Percentiles rank a stretch among this genome's conserved stretches.
Conservation (phyloP, 208 protist genomes). For the Leishmania mexicana region DNA sequence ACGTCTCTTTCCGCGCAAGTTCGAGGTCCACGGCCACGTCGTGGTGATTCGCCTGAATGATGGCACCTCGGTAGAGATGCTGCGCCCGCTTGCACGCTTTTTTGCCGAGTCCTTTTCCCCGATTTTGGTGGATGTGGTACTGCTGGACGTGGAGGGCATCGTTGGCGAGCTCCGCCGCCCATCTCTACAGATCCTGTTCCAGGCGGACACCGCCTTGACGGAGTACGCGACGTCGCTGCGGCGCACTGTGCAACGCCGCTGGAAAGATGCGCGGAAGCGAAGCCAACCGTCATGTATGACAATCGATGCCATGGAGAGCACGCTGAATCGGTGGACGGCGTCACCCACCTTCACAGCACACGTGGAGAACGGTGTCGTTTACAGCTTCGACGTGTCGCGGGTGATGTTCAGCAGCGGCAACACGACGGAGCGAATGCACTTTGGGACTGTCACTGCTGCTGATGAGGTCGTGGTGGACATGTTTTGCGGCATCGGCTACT, state of each 20-base stretch:
- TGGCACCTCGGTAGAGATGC: constrained; percentile 38
- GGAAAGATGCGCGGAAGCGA: constrained; percentile 5
- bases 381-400: constrained; percentile 81
- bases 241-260: constrained; percentile 12
- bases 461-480: constrained; percentile 92
- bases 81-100: constrained; percentile 40
- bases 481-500: constrained; percentile 94
- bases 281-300: constrained; percentile 9
- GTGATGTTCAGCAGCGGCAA: constrained; percentile 95
- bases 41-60: constrained; percentile 79
- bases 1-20: constrained; percentile 69
- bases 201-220: constrained; percentile 6
- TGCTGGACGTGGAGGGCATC: constrained; percentile 75
- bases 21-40: constrained; percentile 83
- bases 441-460: constrained; percentile 54
- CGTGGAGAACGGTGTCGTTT: constrained; percentile 90
- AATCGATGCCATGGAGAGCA: constrained; percentile 17
- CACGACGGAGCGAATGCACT: constrained; percentile 92
- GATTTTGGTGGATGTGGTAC: constrained; percentile 68
- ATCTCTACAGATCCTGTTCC: constrained; percentile 46
- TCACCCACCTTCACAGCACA: constrained; percentile 84
- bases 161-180: constrained; percentile 77
- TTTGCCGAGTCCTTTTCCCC: constrained; percentile 74
- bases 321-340: constrained; percentile 29
- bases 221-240: constrained; percentile 17